A percentile compares a stretch with the other conserved stretches of the same genome.
Conservation (phyloP, 768 basidiomycete species). For the Lentinula lateritia region DNA sequence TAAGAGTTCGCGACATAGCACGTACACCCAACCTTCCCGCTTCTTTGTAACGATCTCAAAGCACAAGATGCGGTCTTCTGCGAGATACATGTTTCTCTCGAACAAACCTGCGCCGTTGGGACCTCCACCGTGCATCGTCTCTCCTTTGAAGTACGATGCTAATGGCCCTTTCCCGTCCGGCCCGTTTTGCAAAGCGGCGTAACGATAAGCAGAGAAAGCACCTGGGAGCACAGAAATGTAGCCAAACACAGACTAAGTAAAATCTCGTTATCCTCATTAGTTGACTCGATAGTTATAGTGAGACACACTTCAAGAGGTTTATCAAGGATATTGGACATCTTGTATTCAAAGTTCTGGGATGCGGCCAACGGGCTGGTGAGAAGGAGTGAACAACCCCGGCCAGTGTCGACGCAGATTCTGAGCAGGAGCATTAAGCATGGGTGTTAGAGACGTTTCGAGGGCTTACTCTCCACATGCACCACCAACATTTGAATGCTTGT, state of each 20-base stretch:
- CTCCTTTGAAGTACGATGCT: slow-evolving; percentile 91
- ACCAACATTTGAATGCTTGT: slow-evolving; percentile 79
- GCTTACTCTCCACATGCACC: slow-evolving; percentile 92
- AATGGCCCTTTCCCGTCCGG: slow-evolving; percentile 86
- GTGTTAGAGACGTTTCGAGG: not conserved
- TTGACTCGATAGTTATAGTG: not conserved
- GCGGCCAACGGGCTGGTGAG: slow-evolving; percentile 78
- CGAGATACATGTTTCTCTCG: slow-evolving; percentile 89
- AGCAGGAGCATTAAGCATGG: not conserved
- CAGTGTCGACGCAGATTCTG: slow-evolving; percentile 80
- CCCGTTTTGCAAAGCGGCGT: slow-evolving; percentile 82
- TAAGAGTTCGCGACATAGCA: slow-evolving; percentile 9
- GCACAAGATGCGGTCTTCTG: slow-evolving; percentile 87
- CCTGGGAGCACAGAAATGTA: slow-evolving; percentile 88
- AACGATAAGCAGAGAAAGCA: slow-evolving; percentile 89
- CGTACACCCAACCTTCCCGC: slow-evolving; percentile 74
- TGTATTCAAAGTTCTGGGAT: slow-evolving; percentile 97
- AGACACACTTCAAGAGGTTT: slow-evolving; percentile 81
- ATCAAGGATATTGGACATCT: slow-evolving; percentile 94
- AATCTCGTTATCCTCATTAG: not conserved
- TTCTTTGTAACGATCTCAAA: slow-evolving; percentile 94
- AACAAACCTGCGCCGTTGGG: slow-evolving; percentile 63
- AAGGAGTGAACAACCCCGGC: slow-evolving; percentile 64
- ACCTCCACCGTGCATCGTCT: slow-evolving; percentile 72
- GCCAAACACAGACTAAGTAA: slow-evolving; percentile 65